phyloP scores from a whole-genome alignment of 495 filamentous ascomycete species.

The Hyaloscypha bicolor region DNA sequence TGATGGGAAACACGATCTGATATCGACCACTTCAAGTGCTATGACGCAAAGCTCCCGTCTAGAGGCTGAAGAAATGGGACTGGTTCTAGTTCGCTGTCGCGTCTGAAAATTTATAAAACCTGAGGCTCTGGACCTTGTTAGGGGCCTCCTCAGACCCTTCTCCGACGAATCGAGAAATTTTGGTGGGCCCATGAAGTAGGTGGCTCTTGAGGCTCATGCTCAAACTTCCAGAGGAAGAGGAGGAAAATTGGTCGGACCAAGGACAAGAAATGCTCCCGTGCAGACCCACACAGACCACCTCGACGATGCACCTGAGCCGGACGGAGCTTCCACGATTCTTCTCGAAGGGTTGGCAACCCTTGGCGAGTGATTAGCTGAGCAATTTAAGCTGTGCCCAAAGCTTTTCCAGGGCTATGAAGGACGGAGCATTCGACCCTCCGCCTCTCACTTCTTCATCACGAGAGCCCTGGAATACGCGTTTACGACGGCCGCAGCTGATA shows the following conservation, averaged over 20 bases:
- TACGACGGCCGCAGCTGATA: background rate
- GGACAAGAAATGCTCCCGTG: background rate
- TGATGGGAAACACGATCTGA: background rate
- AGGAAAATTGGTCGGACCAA: background rate
- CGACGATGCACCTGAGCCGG: conserved; percentile 6
- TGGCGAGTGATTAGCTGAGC: background rate
- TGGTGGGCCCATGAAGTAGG: conserved; percentile 18
- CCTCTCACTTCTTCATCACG: background rate
- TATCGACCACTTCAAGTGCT: background rate
- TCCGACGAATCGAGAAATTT: background rate
- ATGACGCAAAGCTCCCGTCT: conserved; percentile 4
- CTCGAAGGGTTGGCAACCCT: conserved; percentile 2
- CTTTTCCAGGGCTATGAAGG: background rate
- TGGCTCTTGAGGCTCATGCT: conserved; percentile 15
- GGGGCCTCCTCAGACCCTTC: background rate
- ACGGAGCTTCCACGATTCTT: background rate
- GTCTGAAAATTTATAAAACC: background rate
- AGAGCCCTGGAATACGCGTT: background rate
- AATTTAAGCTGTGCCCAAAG: conserved; percentile 14
- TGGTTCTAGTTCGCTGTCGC: background rate
- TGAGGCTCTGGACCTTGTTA: conserved; percentile 4
- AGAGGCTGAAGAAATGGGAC: background rate
- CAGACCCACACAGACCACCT: background rate
- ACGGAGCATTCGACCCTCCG: background rate
- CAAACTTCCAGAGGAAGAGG: background rate